Evolutionary conservation across 164 flowering plant genomes (phyloP).

Genomic region (Cinnamomum micranthum): DNA sequence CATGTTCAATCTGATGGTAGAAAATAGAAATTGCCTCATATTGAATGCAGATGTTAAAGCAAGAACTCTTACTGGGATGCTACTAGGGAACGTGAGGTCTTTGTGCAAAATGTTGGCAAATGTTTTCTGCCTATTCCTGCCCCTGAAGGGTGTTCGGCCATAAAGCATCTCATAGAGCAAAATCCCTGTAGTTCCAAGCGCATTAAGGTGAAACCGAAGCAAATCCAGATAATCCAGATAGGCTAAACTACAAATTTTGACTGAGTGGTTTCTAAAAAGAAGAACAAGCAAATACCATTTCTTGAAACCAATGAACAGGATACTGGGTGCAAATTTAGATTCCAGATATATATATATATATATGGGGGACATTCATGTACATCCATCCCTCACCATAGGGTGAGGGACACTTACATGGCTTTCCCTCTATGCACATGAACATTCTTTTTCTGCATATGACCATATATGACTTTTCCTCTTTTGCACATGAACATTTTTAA

Average conservation of each 20-base stretch:
- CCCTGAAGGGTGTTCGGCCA: slow-evolving; percentile 97
- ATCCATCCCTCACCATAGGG: no score
- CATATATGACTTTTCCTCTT: no score
- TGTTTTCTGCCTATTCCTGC: slow-evolving; percentile 93
- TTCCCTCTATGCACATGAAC: no score
- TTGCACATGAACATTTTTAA: no score
- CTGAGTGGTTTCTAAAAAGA: neutral
- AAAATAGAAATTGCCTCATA: no score
- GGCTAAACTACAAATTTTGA: neutral
- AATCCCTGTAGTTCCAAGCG: slow-evolving; percentile 48
- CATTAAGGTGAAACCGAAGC: neutral
- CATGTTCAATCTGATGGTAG: no score
- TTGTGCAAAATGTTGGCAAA: slow-evolving; percentile 88
- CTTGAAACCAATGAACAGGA: neutral
- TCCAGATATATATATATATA: no score
- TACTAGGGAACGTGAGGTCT: slow-evolving; percentile 92
- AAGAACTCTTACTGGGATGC: slow-evolving; percentile 64
- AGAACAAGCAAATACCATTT: neutral
- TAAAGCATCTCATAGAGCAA: slow-evolving; percentile 95
- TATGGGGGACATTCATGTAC: no score
- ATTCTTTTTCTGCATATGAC: no score
- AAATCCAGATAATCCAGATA: neutral
- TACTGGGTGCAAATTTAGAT: neutral
- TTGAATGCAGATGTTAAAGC: neutral
- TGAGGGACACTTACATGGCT: no score